These are phyloP conservation scores for Daldinia caldariorum DNA, from an alignment of 495 filamentous ascomycete genomes.

Conservation along the genomic window DNA sequence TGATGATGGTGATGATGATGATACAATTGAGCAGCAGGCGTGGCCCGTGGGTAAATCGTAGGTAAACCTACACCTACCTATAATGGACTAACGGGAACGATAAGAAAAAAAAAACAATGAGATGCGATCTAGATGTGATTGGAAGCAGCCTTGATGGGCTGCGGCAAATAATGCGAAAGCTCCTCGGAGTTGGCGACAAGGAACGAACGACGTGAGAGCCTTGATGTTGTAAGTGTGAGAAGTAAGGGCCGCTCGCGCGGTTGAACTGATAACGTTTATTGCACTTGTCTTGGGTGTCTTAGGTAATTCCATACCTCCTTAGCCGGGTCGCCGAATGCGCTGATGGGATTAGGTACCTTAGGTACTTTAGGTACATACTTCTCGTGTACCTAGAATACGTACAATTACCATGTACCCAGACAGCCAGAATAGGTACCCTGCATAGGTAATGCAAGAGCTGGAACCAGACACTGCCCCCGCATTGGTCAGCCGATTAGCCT, in stretches of 20 bases:
- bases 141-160: conserved; percentile 35
- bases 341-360: conserved; percentile 10
- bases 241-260: conserved; percentile 18
- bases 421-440: conserved; percentile 2
- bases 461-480: conserved; percentile 11
- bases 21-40: conserved; percentile 11
- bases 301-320: background rate
- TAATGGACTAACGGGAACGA: background rate
- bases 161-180: conserved; percentile 23
- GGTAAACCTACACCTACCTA: background rate
- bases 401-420: no score
- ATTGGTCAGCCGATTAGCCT: conserved; percentile 39
- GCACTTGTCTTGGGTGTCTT: conserved; percentile 24
- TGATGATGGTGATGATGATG: background rate
- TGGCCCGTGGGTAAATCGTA: background rate
- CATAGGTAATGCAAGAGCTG: conserved; percentile 13
- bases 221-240: conserved; percentile 20
- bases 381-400: no score
- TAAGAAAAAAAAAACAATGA: conserved; percentile 7
- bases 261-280: conserved; percentile 19
- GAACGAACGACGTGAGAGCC: background rate
- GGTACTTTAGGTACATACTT: background rate
- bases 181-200: conserved; percentile 21
- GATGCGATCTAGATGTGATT: background rate
- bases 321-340: conserved; percentile 17